Base-by-base conservation (phyloP, 306 rosid genomes). In the Cicer judaicum region DNA sequence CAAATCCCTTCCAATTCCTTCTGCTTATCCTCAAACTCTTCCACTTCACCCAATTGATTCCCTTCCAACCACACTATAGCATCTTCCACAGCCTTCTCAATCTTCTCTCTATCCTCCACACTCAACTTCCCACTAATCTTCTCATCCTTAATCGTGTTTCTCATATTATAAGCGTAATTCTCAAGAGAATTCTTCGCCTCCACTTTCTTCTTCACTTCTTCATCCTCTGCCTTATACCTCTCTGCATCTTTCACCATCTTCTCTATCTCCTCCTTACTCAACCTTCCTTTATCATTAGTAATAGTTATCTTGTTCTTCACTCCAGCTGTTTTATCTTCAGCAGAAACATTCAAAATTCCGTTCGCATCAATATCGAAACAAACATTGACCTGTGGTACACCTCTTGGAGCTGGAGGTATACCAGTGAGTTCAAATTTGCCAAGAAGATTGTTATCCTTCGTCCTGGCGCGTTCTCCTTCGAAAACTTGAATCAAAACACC, bases 301-400 rank as follows among this genome's bases (percentile, higher is more conserved):
- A 90, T 93, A 0, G 95, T 93, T 1, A 90, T 93, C 80, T 82
- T 90, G 86, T 93, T 93, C 90, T 85, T 90, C 88, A 93, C 98
- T 6, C 96, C 98, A 0, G 96, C 95, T 0, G 98, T 93, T 44
- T 93, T 93, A 18, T 93, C 96, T 74, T 93, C 98, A 0, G 93
- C 96, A 0, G 87, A 70, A 2, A 93, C 96, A 12, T 93, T 90
- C 72, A 93, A 7, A 1, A 93, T 90, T 0, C 96, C 96, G 5
- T 93, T 93, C 0, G 98, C 96, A 8, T 93, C 96, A 0, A 93
- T 87, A 2, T 93, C 98, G 6, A 93, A 93, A 53, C 78, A 63
- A 0, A 93, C 96, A 19, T 90, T 90, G 52, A 93, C 74, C 21
- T 93, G 96, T 0, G 96, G 96, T 0, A 93, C 98, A 0, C 98